Evolutionary conservation across 2,329 filamentous ascomycete species (phyloP), one percentile per base, ranked within the genome.

Genomic region (Trichoderma pleuroti): DNA sequence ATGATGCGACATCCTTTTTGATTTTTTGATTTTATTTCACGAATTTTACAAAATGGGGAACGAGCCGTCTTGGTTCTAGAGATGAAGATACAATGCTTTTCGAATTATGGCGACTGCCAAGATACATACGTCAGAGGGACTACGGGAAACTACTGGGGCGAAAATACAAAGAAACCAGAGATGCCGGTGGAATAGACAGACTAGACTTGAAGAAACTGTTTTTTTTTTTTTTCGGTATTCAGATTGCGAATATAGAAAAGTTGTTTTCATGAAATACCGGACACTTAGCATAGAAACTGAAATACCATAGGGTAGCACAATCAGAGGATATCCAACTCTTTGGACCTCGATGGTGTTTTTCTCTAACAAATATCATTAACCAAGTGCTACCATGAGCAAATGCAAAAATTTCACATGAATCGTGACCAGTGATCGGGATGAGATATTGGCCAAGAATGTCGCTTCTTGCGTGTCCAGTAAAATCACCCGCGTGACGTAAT

Each of bases 401-500:
- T 9, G 36, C 21, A 6, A 30, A 30, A 46, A 1, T 24, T 14
- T 14, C n/a, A 24, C 11, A 52, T 1, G 2, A 24, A 52, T 12
- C 21, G 46, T 52, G n/a, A 21, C 5, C 11, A 52, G 46, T 14
- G 46, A 52, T 52, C 21, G 14, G 18, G 5, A 9, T 34, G 28
- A 52, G 26, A 8, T 1, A 1, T 18, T 32, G 57, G 11, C 42
- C 11, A 14, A 24, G 9, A 18, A 49, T 11, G 42, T 34, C n/a
- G 30, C 56, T 14, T 21, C 18, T 59, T 21, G 32, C 5, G 9
- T 32, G n/a, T 34, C 28, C 4, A 30, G 18, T n/a, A 16, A 60
- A 18, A 36, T n/a, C 54, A 34, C 16, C 36, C 9, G n/a, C 11
- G 54, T 68, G 65, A 68, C 65, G 65, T 68, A 68, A 68, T 68